These are phyloP conservation scores for Chytriomyces sp. DNA, from an alignment of 192 early-diverging fungal species.

Conservation along the genomic window DNA sequence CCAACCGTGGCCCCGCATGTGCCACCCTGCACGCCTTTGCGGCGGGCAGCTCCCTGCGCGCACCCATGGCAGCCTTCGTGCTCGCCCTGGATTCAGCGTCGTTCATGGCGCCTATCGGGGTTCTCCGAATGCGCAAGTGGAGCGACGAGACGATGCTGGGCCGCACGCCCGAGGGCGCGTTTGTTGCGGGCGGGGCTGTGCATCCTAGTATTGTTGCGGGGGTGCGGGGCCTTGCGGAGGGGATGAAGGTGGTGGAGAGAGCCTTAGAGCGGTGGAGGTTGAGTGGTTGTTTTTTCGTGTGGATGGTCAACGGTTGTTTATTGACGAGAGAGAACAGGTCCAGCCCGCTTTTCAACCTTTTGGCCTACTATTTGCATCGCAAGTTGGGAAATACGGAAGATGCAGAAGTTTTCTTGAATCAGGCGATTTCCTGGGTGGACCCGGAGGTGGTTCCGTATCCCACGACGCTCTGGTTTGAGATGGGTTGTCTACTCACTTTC, in stretches of 20 bases:
- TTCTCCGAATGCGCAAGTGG: conserved; percentile 18
- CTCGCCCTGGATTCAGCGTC: not conserved
- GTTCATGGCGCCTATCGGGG: conserved; percentile 7
- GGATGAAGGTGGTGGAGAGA: not conserved
- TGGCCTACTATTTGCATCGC: conserved; percentile 6
- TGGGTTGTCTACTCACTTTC: conserved; percentile 6
- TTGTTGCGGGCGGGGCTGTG: not conserved
- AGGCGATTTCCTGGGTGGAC: not conserved
- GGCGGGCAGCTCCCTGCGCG: not conserved
- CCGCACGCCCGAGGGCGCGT: not conserved
- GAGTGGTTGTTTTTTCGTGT: conserved; percentile 6
- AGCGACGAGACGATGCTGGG: not conserved
- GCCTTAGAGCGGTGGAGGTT: conserved; percentile 19
- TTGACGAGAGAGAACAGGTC: conserved; percentile 4
- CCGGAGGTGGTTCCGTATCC: not conserved
- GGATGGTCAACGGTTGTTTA: not conserved
- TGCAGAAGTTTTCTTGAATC: not conserved
- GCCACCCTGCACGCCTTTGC: not conserved
- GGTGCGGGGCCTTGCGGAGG: not conserved
- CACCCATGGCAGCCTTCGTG: conserved; percentile 9
- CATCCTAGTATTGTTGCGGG: not conserved
- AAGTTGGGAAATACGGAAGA: conserved; percentile 10
- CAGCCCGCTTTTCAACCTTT: conserved; percentile 4
- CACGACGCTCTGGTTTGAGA: conserved; percentile 21
- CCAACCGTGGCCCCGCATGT: not conserved